phyloP scores from a whole-genome alignment of 805 yeast genomes.

The Teunomyces atbi region DNA sequence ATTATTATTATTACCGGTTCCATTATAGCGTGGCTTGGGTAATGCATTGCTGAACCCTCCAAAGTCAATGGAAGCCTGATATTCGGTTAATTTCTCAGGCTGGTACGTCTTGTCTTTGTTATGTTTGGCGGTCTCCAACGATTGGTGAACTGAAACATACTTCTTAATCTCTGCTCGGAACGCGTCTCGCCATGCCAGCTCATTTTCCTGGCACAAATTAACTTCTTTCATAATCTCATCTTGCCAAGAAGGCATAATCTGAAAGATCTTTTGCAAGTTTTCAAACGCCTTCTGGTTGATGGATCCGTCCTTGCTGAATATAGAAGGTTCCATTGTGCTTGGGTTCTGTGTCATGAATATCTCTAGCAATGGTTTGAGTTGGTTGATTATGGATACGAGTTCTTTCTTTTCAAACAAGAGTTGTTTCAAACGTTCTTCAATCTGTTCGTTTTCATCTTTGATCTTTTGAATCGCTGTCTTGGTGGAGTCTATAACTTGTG shows the following conservation, averaged over 20 bases:
- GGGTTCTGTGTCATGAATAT: slow-evolving; percentile 14
- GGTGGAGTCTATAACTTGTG: slow-evolving; percentile 12
- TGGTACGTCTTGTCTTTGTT: slow-evolving; percentile 26
- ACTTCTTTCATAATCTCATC: slow-evolving; percentile 28
- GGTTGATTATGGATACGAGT: slow-evolving; percentile 12
- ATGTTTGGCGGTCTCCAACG: slow-evolving; percentile 26
- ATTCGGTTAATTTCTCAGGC: slow-evolving; percentile 31
- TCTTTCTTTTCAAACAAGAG: slow-evolving; percentile 24
- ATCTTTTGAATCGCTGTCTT: slow-evolving; percentile 15
- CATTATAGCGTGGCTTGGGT: slow-evolving; percentile 13
- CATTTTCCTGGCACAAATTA: slow-evolving; percentile 22
- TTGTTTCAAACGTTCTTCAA: slow-evolving; percentile 26
- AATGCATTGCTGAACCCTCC: slow-evolving; percentile 36
- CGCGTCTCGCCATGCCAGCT: slow-evolving; percentile 29
- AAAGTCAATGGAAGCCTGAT: slow-evolving; percentile 38
- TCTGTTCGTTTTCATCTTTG: slow-evolving; percentile 19
- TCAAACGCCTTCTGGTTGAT: slow-evolving; percentile 27
- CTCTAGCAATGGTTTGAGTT: slow-evolving; percentile 25
- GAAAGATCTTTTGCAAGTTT: slow-evolving; percentile 20
- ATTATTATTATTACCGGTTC: slow-evolving; percentile 2
- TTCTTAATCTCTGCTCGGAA: slow-evolving; percentile 29
- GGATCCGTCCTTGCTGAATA: slow-evolving; percentile 32
- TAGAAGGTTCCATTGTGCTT: slow-evolving; percentile 6
- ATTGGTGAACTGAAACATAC: slow-evolving; percentile 26
- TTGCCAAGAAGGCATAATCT: slow-evolving; percentile 36